These are phyloP conservation scores for Paramecium bursaria DNA, from an alignment of 73 alveolate genomes.

Conservation along the genomic window DNA sequence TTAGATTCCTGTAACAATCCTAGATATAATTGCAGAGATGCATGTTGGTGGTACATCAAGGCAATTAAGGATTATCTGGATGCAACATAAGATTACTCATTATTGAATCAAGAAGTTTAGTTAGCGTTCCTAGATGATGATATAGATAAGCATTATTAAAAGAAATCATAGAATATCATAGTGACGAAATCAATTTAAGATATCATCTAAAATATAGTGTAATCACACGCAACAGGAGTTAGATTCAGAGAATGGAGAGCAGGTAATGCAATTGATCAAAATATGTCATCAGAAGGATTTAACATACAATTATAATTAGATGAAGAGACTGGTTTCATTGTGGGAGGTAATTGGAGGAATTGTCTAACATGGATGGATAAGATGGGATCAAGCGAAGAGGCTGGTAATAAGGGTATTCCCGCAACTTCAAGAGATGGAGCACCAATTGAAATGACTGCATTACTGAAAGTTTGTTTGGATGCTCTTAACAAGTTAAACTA, in stretches of 20 bases:
- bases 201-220: slow-evolving; percentile 61
- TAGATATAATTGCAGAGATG: slow-evolving; percentile 98
- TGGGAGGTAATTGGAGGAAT: slow-evolving; percentile 96
- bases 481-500: slow-evolving; percentile 70
- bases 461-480: slow-evolving; percentile 82
- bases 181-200: slow-evolving; percentile 39
- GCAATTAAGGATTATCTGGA: slow-evolving; percentile 66
- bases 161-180: background rate
- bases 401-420: slow-evolving; percentile 96
- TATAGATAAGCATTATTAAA: slow-evolving; percentile 44
- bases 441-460: slow-evolving; percentile 93
- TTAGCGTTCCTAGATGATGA: slow-evolving; percentile 68
- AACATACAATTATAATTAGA: slow-evolving; percentile 86
- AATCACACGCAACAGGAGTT: slow-evolving; percentile 81
- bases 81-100: background rate
- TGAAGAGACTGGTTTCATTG: slow-evolving; percentile 91
- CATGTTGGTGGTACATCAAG: slow-evolving; percentile 96
- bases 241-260: slow-evolving; percentile 98
- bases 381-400: slow-evolving; percentile 96
- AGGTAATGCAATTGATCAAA: slow-evolving; percentile 90
- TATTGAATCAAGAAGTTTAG: slow-evolving; percentile 53
- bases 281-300: slow-evolving; percentile 96
- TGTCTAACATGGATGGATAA: slow-evolving; percentile 99
- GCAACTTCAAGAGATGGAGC: slow-evolving; percentile 99
- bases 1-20: slow-evolving; percentile 92